phyloP scores from a whole-genome alignment of 2,329 filamentous ascomycete species.

The Aspergillus amoenus region DNA sequence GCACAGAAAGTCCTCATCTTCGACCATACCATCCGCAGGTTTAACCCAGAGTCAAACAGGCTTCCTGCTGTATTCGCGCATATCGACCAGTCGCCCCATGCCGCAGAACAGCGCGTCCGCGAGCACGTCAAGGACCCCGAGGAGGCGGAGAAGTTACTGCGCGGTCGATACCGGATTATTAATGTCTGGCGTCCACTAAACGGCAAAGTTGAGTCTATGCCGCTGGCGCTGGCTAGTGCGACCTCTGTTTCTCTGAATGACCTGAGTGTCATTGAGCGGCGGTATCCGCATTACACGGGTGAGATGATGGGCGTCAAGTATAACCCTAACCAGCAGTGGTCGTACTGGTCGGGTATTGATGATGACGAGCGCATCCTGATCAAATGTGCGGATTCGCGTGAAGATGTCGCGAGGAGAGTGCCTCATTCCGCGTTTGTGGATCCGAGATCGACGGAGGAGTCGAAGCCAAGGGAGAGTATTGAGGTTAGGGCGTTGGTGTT shows the following conservation, averaged over 20 bases:
- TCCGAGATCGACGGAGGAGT: constrained; percentile 67
- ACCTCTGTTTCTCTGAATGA: constrained; percentile 41
- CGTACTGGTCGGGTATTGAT: constrained; percentile 77
- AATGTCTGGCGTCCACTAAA: constrained; percentile 79
- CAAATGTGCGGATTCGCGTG: constrained; percentile 69
- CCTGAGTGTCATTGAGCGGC: constrained; percentile 69
- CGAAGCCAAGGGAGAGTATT: constrained; percentile 78
- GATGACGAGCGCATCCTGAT: constrained; percentile 70
- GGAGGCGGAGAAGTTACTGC: constrained; percentile 66
- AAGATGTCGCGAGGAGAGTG: constrained; percentile 43
- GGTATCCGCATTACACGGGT: constrained; percentile 69
- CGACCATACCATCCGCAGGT: constrained; percentile 83
- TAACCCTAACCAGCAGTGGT: constrained; percentile 67
- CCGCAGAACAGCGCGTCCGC: constrained; percentile 66
- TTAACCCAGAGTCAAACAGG: constrained; percentile 58
- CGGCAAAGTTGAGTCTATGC: constrained; percentile 56
- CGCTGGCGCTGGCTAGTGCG: constrained; percentile 59
- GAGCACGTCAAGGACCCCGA: constrained; percentile 61
- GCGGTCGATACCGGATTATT: constrained; percentile 70
- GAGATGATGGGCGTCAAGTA: constrained; percentile 70
- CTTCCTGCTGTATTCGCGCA: constrained; percentile 72
- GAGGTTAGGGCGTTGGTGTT: constrained; percentile 86
- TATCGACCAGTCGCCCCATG: constrained; percentile 75
- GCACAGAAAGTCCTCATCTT: constrained; percentile 70
- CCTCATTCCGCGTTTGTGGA: constrained; percentile 81